These are phyloP conservation scores for Mycena indigotica DNA, from an alignment of 768 basidiomycete species.

Conservation along the genomic window DNA sequence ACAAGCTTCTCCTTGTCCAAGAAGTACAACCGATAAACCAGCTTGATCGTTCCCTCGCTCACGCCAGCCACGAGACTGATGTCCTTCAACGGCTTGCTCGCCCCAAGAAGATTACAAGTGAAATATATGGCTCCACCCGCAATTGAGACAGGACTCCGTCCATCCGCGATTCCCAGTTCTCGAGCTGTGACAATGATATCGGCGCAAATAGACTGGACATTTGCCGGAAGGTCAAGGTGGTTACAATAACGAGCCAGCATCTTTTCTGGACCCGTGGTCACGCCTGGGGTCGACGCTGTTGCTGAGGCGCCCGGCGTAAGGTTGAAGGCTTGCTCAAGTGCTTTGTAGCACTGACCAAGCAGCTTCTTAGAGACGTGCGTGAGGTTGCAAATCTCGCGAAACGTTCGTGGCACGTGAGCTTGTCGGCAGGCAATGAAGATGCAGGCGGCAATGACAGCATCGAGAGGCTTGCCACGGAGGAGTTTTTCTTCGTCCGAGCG, in stretches of 20 bases:
- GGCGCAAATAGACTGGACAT: slow-evolving; percentile 79
- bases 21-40: slow-evolving; percentile 83
- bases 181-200: slow-evolving; percentile 83
- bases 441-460: slow-evolving; percentile 95
- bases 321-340: slow-evolving; percentile 86
- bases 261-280: slow-evolving; percentile 76
- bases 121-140: slow-evolving; percentile 98
- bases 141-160: slow-evolving; percentile 95
- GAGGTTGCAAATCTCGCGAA: slow-evolving; percentile 92
- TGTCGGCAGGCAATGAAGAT: slow-evolving; percentile 97
- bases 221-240: slow-evolving; percentile 82
- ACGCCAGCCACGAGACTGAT: slow-evolving; percentile 91
- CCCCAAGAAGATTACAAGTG: slow-evolving; percentile 79
- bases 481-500: slow-evolving; percentile 95
- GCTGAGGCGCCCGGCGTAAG: slow-evolving; percentile 79
- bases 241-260: slow-evolving; percentile 93
- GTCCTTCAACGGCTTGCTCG: slow-evolving; percentile 74
- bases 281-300: slow-evolving; percentile 41
- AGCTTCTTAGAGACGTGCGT: slow-evolving; percentile 95
- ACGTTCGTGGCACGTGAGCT: slow-evolving; percentile 93
- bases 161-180: slow-evolving; percentile 86
- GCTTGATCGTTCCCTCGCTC: slow-evolving; percentile 92
- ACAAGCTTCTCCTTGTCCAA: slow-evolving; percentile 75
- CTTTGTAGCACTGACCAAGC: slow-evolving; percentile 91
- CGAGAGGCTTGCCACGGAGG: slow-evolving; percentile 85